These are phyloP conservation scores for Podospora anserina DNA, from an alignment of 495 filamentous ascomycete species.

Conservation along the genomic window DNA sequence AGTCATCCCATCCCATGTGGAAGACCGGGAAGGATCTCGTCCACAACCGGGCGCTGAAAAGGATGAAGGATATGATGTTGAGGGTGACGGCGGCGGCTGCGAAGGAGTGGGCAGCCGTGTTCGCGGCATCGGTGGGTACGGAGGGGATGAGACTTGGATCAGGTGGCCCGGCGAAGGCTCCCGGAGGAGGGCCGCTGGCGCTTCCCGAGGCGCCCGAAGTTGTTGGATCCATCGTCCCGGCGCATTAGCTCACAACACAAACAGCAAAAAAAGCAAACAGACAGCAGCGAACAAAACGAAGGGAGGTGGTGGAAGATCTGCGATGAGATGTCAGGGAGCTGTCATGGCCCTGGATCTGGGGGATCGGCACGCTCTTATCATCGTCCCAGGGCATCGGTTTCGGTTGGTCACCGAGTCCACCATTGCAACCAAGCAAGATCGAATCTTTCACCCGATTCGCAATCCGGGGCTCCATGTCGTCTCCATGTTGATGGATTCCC, in stretches of 20 bases:
- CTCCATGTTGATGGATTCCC: neutral
- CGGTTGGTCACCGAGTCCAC: neutral
- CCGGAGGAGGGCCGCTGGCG: constrained; percentile 1
- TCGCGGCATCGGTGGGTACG: constrained; percentile 15
- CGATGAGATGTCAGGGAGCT: neutral
- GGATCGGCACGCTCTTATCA: constrained; percentile 9
- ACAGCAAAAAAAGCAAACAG: neutral
- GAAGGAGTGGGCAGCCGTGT: constrained; percentile 12
- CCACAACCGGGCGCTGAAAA: constrained; percentile 16
- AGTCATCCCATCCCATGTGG: constrained; percentile 23
- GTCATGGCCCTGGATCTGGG: constrained; percentile 2
- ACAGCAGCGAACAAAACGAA: neutral
- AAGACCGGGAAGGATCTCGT: constrained; percentile 17
- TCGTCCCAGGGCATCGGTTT: neutral
- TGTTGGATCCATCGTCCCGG: constrained; percentile 9
- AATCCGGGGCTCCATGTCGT: neutral
- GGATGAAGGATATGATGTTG: constrained; percentile 22
- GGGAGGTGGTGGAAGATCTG: neutral
- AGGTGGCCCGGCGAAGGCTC: constrained; percentile 7
- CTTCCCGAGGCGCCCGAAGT: constrained; percentile 8
- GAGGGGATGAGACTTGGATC: constrained; percentile 17
- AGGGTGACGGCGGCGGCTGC: constrained; percentile 12
- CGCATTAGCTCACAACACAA: neutral
- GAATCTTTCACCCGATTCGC: neutral
- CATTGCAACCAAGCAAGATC: neutral